A percentile compares a stretch with the other conserved stretches of the same genome.
phyloP scores from a whole-genome alignment of 495 filamentous ascomycete species.

The Margaritispora aquatica region DNA sequence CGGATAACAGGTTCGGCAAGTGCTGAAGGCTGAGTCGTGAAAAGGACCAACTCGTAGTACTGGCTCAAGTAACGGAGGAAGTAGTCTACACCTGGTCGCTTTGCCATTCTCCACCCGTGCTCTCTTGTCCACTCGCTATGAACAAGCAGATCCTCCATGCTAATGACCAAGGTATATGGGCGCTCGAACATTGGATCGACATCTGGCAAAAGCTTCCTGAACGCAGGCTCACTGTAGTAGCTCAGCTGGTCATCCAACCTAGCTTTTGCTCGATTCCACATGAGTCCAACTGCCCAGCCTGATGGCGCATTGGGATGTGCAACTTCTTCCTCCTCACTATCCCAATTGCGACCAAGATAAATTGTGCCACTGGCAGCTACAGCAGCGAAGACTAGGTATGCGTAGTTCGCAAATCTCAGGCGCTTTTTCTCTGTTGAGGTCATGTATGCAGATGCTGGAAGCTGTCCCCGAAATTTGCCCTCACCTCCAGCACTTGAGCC shows the following conservation, averaged over 20 bases:
- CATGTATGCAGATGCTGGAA: conserved; percentile 79
- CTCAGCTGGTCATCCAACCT: conserved; percentile 65
- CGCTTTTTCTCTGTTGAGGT: conserved; percentile 82
- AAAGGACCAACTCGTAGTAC: conserved; percentile 96
- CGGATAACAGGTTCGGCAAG: conserved; percentile 81
- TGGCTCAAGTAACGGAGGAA: conserved; percentile 93
- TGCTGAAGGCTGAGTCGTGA: conserved; percentile 76
- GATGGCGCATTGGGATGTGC: conserved; percentile 63
- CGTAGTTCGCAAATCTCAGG: conserved; percentile 59
- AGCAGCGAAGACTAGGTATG: conserved; percentile 45
- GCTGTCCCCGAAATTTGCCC: conserved; percentile 46
- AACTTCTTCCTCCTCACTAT: conserved; percentile 61
- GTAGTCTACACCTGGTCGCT: conserved; percentile 93
- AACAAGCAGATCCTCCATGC: conserved; percentile 87
- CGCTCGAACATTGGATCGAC: conserved; percentile 72
- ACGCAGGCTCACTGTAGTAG: conserved; percentile 95
- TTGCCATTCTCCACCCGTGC: conserved; percentile 92
- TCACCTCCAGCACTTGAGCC: conserved; percentile 35
- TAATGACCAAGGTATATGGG: conserved; percentile 90
- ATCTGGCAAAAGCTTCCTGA: conserved; percentile 88
- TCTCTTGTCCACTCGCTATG: conserved; percentile 91
- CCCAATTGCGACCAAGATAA: conserved; percentile 82
- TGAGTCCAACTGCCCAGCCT: conserved; percentile 51
- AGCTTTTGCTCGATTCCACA: conserved; percentile 72
- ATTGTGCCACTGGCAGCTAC: conserved; percentile 43